phyloP scores from a whole-genome alignment of 169 alveolate genomes.

The Cryptosporidium sp. region DNA sequence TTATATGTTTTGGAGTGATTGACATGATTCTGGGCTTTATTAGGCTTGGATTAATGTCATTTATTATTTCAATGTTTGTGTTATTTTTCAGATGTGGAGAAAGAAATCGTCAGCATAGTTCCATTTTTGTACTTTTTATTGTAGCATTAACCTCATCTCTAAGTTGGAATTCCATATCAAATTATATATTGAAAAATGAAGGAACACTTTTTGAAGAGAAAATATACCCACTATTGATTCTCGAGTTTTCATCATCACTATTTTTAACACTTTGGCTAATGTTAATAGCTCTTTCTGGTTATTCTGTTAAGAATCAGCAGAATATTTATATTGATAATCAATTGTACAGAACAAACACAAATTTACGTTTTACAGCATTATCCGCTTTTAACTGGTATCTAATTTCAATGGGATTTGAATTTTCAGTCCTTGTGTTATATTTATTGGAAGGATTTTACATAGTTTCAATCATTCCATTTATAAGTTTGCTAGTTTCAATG shows the following conservation, averaged over 20 bases:
- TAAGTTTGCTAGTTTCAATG: slow-evolving; percentile 31
- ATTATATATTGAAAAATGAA: neutral
- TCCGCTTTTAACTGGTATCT: slow-evolving; percentile 42
- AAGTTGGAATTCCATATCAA: slow-evolving; percentile 46
- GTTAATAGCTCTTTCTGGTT: slow-evolving; percentile 34
- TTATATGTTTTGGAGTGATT: slow-evolving; percentile 49
- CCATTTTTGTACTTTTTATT: slow-evolving; percentile 14
- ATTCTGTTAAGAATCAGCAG: slow-evolving; percentile 36
- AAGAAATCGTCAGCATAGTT: slow-evolving; percentile 39
- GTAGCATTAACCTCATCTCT: neutral
- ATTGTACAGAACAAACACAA: slow-evolving; percentile 16
- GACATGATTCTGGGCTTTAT: neutral
- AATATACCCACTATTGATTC: slow-evolving; percentile 35
- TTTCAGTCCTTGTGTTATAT: slow-evolving; percentile 43
- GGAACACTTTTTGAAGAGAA: slow-evolving; percentile 33
- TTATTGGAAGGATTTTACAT: slow-evolving; percentile 36
- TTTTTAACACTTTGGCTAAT: slow-evolving; percentile 52
- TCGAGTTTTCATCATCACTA: slow-evolving; percentile 29
- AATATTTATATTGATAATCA: slow-evolving; percentile 24
- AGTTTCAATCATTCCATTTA: slow-evolving; percentile 49
- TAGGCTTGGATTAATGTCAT: slow-evolving; percentile 33
- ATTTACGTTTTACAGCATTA: slow-evolving; percentile 18
- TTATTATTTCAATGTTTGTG: slow-evolving; percentile 33
- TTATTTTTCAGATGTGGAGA: slow-evolving; percentile 53
- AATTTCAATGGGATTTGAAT: slow-evolving; percentile 55